A percentile compares a stretch with the other conserved stretches of the same genome.
These are phyloP conservation scores for Euphrasia confusa DNA, from an alignment of 257 asterid genomes.

Conservation along the genomic window DNA sequence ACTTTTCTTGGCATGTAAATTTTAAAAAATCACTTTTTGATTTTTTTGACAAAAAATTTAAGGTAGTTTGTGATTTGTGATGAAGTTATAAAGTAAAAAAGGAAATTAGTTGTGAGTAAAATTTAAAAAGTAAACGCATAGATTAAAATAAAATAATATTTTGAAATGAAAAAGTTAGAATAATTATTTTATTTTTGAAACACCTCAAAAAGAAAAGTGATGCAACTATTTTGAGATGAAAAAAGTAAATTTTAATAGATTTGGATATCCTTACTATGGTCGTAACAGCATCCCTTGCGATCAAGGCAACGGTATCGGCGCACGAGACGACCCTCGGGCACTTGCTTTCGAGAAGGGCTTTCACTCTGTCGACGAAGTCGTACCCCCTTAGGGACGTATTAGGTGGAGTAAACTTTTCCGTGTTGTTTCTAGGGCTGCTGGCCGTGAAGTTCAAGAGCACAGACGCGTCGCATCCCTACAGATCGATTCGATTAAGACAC, in stretches of 20 bases:
- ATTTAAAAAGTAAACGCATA: too few relatives aligned
- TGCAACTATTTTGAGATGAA: too few relatives aligned
- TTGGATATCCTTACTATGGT: slow-evolving; percentile 28
- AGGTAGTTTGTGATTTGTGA: too few relatives aligned
- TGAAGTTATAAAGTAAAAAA: too few relatives aligned
- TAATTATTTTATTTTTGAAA: too few relatives aligned
- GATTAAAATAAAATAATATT: too few relatives aligned
- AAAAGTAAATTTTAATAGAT: neutral
- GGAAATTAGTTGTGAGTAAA: too few relatives aligned
- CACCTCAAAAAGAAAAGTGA: neutral
- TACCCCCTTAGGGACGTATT: slow-evolving; percentile 39
- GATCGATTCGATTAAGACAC: neutral
- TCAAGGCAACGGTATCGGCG: slow-evolving; percentile 45
- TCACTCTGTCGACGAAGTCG: slow-evolving; percentile 42
- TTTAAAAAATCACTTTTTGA: too few relatives aligned
- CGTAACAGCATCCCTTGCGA: slow-evolving; percentile 43
- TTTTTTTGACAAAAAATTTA: too few relatives aligned
- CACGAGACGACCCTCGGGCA: slow-evolving; percentile 56
- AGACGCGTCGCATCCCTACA: slow-evolving; percentile 75
- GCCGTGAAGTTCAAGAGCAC: slow-evolving; percentile 43
- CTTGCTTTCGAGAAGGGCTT: slow-evolving; percentile 34
- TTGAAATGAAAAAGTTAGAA: too few relatives aligned
- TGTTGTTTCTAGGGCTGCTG: slow-evolving; percentile 4
- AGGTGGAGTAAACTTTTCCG: neutral
- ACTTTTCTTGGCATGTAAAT: neutral